These are phyloP conservation scores for Globisporangium sylvaticum DNA, from an alignment of 352 stramenopile species.

Conservation along the genomic window DNA sequence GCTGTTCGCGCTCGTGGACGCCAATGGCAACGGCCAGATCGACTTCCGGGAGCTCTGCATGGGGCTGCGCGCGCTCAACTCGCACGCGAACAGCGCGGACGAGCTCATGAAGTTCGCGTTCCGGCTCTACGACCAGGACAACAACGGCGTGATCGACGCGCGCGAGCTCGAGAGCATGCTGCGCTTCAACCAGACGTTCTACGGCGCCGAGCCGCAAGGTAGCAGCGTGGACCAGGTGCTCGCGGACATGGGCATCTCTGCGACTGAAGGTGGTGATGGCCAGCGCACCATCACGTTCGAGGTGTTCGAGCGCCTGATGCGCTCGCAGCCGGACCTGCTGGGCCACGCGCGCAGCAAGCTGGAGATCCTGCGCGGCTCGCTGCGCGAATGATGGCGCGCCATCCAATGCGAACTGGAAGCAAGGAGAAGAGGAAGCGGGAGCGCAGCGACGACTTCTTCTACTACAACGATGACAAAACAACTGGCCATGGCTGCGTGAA, in stretches of 20 bases:
- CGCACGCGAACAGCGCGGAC: conserved; percentile 27
- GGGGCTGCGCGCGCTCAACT: conserved; percentile 48
- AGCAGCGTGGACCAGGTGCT: conserved; percentile 24
- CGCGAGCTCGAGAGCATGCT: conserved; percentile 46
- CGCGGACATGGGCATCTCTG: conserved; percentile 18
- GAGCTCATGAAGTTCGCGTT: conserved; percentile 57
- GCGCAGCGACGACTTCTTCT: background rate
- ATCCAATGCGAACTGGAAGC: background rate
- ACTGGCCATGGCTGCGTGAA: background rate
- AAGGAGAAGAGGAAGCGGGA: background rate
- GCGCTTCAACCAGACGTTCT: conserved; percentile 45
- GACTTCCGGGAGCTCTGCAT: conserved; percentile 75
- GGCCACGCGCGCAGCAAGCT: conserved; percentile 46
- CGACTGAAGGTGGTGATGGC: background rate
- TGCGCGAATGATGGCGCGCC: conserved; percentile 25
- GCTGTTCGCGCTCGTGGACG: conserved; percentile 56
- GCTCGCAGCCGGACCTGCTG: conserved; percentile 36
- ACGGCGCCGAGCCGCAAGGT: conserved; percentile 23
- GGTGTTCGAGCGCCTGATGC: conserved; percentile 37
- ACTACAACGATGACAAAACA: background rate
- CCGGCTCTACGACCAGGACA: conserved; percentile 56
- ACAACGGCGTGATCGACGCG: conserved; percentile 51
- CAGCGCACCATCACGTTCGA: conserved; percentile 33
- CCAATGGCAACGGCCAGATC: conserved; percentile 56
- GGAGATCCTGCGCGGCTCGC: conserved; percentile 45